Percentiles rank a stretch among this genome's conserved stretches.
Evolutionary conservation across 164 flowering plant species (phyloP).

Genomic region (Tetrastigma voinierianum): DNA sequence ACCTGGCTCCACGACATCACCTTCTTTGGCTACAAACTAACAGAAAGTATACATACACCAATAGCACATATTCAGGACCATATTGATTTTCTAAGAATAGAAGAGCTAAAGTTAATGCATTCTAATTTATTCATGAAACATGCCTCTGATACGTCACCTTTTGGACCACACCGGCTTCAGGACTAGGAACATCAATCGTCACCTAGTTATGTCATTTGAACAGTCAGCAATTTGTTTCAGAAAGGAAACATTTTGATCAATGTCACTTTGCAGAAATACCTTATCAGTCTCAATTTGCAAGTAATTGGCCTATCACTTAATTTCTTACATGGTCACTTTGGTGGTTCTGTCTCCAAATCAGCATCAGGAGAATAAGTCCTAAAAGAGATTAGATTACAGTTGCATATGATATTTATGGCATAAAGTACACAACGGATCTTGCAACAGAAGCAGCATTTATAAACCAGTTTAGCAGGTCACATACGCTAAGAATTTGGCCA

Average conservation of each 20-base stretch:
- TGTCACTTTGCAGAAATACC: constrained; percentile 32
- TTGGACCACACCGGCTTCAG: constrained; percentile 82
- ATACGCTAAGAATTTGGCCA: constrained; percentile 59
- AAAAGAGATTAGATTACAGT: too few species aligned
- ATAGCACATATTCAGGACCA: constrained; percentile 2
- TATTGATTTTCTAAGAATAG: neutral
- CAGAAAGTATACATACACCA: constrained; percentile 4
- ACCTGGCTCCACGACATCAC: constrained; percentile 96
- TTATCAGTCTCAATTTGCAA: constrained; percentile 97
- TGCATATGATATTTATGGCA: too few species aligned
- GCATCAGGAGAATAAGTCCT: too few species aligned
- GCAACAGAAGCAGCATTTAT: too few species aligned
- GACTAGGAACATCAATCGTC: constrained; percentile 94
- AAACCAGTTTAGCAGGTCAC: constrained; percentile 2
- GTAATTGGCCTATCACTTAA: constrained; percentile 91
- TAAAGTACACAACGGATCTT: too few species aligned
- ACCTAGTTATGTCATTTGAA: constrained; percentile 41
- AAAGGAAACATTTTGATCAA: neutral
- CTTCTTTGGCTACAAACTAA: constrained; percentile 89
- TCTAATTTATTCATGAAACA: constrained; percentile 3
- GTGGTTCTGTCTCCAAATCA: too few species aligned
- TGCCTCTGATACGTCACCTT: constrained; percentile 46
- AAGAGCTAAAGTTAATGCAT: neutral
- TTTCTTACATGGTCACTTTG: constrained; percentile 83
- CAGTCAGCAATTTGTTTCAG: neutral